Evolutionary conservation across 169 alveolate species (phyloP), one percentile per base, ranked within the genome.

Genomic region (Neospora caninum): DNA sequence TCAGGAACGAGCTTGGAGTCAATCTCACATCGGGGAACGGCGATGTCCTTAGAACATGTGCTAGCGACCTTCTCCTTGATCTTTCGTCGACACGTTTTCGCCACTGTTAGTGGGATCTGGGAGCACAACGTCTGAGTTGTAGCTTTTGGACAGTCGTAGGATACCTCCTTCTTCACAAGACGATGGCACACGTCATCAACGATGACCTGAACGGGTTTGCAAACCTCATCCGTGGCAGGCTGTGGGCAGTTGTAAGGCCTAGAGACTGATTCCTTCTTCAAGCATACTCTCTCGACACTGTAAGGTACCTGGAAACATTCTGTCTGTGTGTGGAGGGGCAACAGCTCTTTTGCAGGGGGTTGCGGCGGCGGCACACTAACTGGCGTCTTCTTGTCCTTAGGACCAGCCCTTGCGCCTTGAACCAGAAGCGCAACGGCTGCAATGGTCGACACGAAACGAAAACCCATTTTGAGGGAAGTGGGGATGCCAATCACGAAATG

Each of bases 291-390:
- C 64, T 92, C 95, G 22, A 92, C 95, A 39, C 93, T 86, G 73
- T 54, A 92, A 22, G 95, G 95, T 0, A 92, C 95, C n/a, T n/a
- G 80, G 39, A 92, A 92, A 64, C 95, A 92, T 45, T 92, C 92
- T 64, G 58, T 83, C 53, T 92, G 91, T 54, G 39, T 39, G 49
- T 34, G 78, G 0, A 80, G 34, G 36, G 94, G 94, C n/a, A 73
- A 34, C 84, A 73, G 39, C 42, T 73, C 84, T n/a, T 36, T 36
- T 20, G n/a, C 84, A 20, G 84, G 84, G 0, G 84, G 84, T 13
- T 41, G 84, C 22, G 84, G 84, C 13, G 84, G 84, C 22, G 84
- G 84, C 34, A 64, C 25, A 64, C 73, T 22, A 16, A 27, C 73
- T 64, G 73, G 7, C n/a, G 1, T 1, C n/a, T 64, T 78, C 42